Evolutionary conservation across 2,329 filamentous ascomycete species (phyloP).

Genomic region (Hypoxylon sp.): DNA sequence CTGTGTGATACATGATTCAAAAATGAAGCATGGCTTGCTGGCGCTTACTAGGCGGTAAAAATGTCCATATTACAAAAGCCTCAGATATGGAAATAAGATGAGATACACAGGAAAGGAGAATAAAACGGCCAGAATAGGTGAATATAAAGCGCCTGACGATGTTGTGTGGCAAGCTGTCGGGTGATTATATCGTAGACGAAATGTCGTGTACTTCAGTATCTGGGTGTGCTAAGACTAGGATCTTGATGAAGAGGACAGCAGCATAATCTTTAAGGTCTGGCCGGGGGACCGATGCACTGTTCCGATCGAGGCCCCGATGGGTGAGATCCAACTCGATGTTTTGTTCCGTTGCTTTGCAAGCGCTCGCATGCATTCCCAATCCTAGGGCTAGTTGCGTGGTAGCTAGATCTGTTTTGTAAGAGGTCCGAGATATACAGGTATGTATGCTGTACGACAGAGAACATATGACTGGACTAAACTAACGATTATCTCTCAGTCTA

Average conservation of each 20-base stretch:
- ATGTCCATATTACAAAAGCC: neutral
- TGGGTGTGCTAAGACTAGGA: constrained; percentile 23
- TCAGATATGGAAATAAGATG: neutral
- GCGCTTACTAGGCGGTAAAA: constrained; percentile 32
- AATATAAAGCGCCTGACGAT: constrained; percentile 23
- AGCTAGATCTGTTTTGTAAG: constrained; percentile 32
- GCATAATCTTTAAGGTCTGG: constrained; percentile 38
- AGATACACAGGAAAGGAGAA: constrained; percentile 1
- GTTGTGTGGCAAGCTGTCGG: constrained; percentile 10
- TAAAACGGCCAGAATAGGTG: neutral
- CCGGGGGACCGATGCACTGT: constrained; percentile 32
- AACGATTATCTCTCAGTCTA: constrained; percentile 22
- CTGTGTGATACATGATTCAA: constrained; percentile 41
- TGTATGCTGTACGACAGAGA: constrained; percentile 33
- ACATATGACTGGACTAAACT: constrained; percentile 17
- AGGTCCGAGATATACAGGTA: constrained; percentile 30
- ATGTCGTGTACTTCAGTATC: constrained; percentile 34
- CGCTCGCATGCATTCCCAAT: constrained; percentile 37
- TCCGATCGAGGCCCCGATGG: constrained; percentile 44
- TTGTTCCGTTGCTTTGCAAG: constrained; percentile 33
- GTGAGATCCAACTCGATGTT: constrained; percentile 31
- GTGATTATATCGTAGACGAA: constrained; percentile 11
- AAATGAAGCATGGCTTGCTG: constrained; percentile 23
- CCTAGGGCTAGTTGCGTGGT: constrained; percentile 23
- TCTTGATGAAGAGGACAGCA: constrained; percentile 26